Percentiles rank a stretch among this genome's conserved stretches.
phyloP scores from a whole-genome alignment of 495 filamentous ascomycete species.

The Penicillium robsamsonii region DNA sequence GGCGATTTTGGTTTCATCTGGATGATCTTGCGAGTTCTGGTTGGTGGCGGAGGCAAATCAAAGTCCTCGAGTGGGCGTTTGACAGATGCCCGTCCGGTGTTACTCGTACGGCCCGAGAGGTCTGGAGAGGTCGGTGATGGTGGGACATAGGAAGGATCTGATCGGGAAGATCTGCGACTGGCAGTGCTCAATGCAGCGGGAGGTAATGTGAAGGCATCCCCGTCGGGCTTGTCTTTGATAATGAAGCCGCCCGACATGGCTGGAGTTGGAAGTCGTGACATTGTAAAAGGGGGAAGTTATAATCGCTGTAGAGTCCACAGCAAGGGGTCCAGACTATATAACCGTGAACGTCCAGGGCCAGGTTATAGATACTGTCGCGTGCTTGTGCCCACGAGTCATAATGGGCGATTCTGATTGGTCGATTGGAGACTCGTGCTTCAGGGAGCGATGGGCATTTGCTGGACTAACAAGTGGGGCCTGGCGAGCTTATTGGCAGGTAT shows the following conservation, averaged over 20 bases:
- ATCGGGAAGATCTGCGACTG: conserved; percentile 42
- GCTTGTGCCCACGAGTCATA: conserved; percentile 43
- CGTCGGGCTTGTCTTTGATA: conserved; percentile 65
- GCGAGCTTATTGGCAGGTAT: conserved; percentile 25
- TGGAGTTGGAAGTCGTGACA: conserved; percentile 85
- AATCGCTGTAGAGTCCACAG: conserved; percentile 8
- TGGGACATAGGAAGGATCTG: conserved; percentile 52
- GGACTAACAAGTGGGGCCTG: conserved; percentile 8
- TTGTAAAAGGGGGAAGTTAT: conserved; percentile 27
- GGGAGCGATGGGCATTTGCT: conserved; percentile 26
- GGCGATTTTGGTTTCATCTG: conserved; percentile 76
- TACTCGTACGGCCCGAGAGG: conserved; percentile 40
- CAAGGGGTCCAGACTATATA: conserved; percentile 10
- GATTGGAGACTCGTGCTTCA: conserved; percentile 23
- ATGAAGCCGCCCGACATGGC: conserved; percentile 79
- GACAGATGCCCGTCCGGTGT: conserved; percentile 53
- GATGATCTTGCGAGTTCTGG: conserved; percentile 90
- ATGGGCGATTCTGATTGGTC: conserved; percentile 31
- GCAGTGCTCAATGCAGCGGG: conserved; percentile 68
- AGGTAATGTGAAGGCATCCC: conserved; percentile 74
- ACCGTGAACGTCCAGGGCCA: conserved; percentile 6
- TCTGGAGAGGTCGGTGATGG: conserved; percentile 57
- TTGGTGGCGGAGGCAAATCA: conserved; percentile 86
- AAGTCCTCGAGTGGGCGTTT: conserved; percentile 57
- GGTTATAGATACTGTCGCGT: conserved; percentile 42